A percentile compares a stretch with the other conserved stretches of the same genome.
Evolutionary conservation across 345 rosid species (phyloP).

Genomic region (Syzygium grande): DNA sequence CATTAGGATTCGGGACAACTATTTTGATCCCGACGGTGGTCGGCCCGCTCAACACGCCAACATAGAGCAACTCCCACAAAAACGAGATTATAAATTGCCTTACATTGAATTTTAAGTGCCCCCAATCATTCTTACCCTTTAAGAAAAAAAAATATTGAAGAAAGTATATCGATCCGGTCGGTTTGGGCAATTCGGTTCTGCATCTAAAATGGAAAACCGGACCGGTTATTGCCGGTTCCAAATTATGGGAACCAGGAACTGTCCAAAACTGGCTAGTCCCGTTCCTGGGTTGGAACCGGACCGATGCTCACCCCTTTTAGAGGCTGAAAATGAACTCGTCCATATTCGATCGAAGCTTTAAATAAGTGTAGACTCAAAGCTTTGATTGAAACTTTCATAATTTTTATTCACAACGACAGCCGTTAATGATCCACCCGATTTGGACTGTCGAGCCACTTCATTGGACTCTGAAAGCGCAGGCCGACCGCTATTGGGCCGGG

Average conservation of each 20-base stretch:
- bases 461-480: background rate
- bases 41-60: fast-evolving
- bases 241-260: fast-evolving
- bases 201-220: background rate
- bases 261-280: fast-evolving
- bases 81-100: background rate
- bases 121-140: background rate
- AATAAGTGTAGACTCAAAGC: background rate
- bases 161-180: background rate
- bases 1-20: background rate
- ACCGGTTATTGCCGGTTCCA: fast-evolving
- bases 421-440: background rate
- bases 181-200: fast-evolving
- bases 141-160: background rate
- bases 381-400: background rate
- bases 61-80: background rate
- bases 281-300: fast-evolving
- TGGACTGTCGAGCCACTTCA: background rate
- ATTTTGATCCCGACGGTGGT: fast-evolving
- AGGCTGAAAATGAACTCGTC: background rate
- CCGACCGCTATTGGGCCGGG: background rate
- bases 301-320: fast-evolving
- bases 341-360: background rate
- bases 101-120: background rate
- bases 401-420: background rate